Evolutionary conservation across 2,329 filamentous ascomycete species (phyloP), one percentile per base, ranked within the genome.

Genomic region (Botrytis pseudocinerea): DNA sequence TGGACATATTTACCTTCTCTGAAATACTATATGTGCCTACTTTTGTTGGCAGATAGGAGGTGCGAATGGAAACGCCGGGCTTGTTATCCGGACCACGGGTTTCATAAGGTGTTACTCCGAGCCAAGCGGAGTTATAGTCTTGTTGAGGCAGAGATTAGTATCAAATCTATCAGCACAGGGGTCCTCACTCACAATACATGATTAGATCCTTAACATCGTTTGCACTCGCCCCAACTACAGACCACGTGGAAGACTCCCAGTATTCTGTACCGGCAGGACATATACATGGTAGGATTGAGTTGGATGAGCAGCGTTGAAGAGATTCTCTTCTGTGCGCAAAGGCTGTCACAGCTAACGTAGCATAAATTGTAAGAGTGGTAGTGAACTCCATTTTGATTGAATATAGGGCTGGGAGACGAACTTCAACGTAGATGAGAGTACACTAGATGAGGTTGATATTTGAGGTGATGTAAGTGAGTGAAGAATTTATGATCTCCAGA

Each of bases 171-270:
- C 20, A 10, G 18, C 22, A n/a, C 20, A n/a, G 1, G 22, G 42
- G 8, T 44, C 1, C 1, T 10, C 1, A 70, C 59, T 63, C 62
- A 70, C 69, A 70, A 32, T 70, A 59, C 69, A 70, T 70, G 22
- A 70, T 70, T 5, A 70, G 20, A 10, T 51, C 57, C 18, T 70
- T 70, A 44, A 70, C 42, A 70, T 70, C 59, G 8, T 54, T 46
- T 46, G 57, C 69, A 14, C 16, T 38, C 16, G 69, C 59, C 20
- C 42, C 59, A 22, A 70, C 62, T 9, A 70, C 59, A 9, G 69
- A 44, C 59, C 69, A 70, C 4, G 59, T 70, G 18, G 69, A 70
- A 20, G 69, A 70, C 28, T 70, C 69, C 59, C 59, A 70, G 32
- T 70, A 70, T 7, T 70, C 69, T 42, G 59, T 70, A 18, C 59